These are phyloP conservation scores for Populus euphratica DNA, from an alignment of 345 rosid species.

Conservation along the genomic window DNA sequence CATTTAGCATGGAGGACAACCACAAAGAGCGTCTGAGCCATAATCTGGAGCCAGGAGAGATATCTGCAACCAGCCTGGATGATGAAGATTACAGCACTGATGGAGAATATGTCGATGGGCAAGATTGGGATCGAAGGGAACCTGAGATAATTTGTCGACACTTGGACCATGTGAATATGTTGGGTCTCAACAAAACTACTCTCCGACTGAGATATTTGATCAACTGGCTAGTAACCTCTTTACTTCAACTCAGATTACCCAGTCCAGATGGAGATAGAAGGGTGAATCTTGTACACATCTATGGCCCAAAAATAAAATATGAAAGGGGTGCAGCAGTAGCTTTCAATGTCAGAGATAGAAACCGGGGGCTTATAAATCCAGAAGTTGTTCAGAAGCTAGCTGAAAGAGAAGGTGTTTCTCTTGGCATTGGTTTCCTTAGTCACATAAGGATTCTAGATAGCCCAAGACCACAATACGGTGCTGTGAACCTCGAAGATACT, in stretches of 20 bases:
- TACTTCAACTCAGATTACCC: constrained; percentile 77
- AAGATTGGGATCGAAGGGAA: constrained; percentile 76
- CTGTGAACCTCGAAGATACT: constrained; percentile 49
- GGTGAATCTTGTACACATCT: constrained; percentile 76
- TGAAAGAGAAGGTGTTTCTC: constrained; percentile 82
- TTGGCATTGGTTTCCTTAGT: constrained; percentile 87
- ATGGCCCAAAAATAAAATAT: constrained; percentile 94
- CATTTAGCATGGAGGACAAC: constrained; percentile 78
- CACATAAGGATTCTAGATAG: constrained; percentile 70
- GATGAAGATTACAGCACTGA: constrained; percentile 74
- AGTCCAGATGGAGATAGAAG: constrained; percentile 50
- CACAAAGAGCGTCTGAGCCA: constrained; percentile 40
- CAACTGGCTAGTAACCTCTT: constrained; percentile 96
- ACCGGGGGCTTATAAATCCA: constrained; percentile 72
- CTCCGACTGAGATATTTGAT: constrained; percentile 72
- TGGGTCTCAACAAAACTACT: constrained; percentile 95
- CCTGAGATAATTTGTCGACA: constrained; percentile 80
- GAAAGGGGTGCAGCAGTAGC: constrained; percentile 97
- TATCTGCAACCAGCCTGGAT: constrained; percentile 54
- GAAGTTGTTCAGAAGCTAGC: constrained; percentile 90
- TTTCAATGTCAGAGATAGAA: constrained; percentile 73
- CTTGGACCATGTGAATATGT: constrained; percentile 84
- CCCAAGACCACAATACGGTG: constrained; percentile 47
- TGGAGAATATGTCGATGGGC: constrained; percentile 68
- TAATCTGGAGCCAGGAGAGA: constrained; percentile 58